Base-by-base conservation (phyloP, 2,329 filamentous ascomycete genomes). In the Ceratocystis cacaofunesta region DNA sequence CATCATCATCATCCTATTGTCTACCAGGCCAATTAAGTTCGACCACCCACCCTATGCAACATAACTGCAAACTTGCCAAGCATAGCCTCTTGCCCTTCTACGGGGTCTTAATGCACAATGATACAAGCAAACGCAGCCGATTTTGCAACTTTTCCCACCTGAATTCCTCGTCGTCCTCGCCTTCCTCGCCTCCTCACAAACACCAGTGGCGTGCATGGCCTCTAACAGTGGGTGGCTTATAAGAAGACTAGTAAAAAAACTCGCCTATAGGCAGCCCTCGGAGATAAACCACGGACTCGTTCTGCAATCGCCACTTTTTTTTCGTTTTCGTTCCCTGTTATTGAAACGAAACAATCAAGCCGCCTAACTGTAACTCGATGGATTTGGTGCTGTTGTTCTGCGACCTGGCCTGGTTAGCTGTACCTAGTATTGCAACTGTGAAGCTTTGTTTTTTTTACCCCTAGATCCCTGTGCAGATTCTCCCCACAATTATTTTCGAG, bases 311-410 rank as follows among this genome's bases (percentile, higher is more conserved):
- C 52, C n/a, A 41, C 52, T 32, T 25, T 32, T 30, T 30, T 32
- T 32, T 32, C 6, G 1, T 32, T 32, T 32, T 32, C 30, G 30
- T 32, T 32, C 30, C 6, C 1, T 52, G 7, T 30, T 43, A 5
- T 63, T 48, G 61, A 32, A 32, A 50, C 44, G 61, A 52, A 63
- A 52, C 28, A 48, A 63, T 5, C 28, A 52, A 17, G 36, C 36
- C 36, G 10, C 36, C 10, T 41, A 28, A 52, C 61, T 50, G 43
- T 30, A 52, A 52, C 30, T 22, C 44, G 2, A n/a, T 36, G 15
- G 36, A 44, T 44, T 25, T 17, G 5, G 22, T 15, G 8, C 6
- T 52, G 17, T 12, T 19, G 17, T 22, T 19, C 46, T 50, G 22
- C 46, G 22, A n/a, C 28, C 7, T 15, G 10, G 25, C 52, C 8